Percentiles rank a stretch among this genome's conserved stretches.
Evolutionary conservation across 2,329 filamentous ascomycete species (phyloP).

Genomic region (Clarireedia monteithiana): DNA sequence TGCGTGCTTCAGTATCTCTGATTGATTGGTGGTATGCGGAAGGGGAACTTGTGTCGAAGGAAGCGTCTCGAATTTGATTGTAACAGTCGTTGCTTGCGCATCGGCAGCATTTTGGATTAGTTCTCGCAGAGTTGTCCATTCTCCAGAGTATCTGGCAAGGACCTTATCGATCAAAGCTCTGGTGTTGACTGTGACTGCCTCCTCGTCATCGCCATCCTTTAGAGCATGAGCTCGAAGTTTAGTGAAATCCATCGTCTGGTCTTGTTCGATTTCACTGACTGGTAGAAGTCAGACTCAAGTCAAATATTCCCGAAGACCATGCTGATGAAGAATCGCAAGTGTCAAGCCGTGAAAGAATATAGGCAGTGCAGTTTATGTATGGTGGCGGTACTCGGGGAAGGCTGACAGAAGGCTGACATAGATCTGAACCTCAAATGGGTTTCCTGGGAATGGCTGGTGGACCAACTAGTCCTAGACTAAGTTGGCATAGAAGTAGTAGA

Average conservation of each 20-base stretch:
- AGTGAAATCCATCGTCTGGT: slow-evolving; percentile 55
- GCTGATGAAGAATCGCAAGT: neutral
- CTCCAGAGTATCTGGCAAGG: slow-evolving; percentile 88
- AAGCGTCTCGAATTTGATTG: slow-evolving; percentile 84
- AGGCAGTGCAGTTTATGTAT: neutral
- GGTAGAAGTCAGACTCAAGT: neutral
- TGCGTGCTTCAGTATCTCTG: slow-evolving; percentile 71
- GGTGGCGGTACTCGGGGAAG: slow-evolving; percentile 4
- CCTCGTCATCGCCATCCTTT: slow-evolving; percentile 79
- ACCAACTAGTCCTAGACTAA: neutral
- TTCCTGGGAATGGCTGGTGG: neutral
- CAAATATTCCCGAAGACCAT: neutral
- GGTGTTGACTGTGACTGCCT: slow-evolving; percentile 96
- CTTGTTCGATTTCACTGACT: neutral
- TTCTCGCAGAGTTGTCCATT: slow-evolving; percentile 86
- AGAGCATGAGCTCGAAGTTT: slow-evolving; percentile 81
- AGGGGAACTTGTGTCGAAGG: slow-evolving; percentile 72
- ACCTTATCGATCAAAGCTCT: slow-evolving; percentile 97
- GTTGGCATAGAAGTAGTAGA: neutral
- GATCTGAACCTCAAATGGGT: neutral
- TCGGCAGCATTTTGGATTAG: slow-evolving; percentile 98
- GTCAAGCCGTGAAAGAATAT: neutral
- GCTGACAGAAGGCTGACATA: slow-evolving; percentile 14
- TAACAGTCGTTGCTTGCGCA: slow-evolving; percentile 82
- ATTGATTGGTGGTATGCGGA: slow-evolving; percentile 53